phyloP scores from a whole-genome alignment of 1,284 basidiomycete species.

The Waitea zeae region DNA sequence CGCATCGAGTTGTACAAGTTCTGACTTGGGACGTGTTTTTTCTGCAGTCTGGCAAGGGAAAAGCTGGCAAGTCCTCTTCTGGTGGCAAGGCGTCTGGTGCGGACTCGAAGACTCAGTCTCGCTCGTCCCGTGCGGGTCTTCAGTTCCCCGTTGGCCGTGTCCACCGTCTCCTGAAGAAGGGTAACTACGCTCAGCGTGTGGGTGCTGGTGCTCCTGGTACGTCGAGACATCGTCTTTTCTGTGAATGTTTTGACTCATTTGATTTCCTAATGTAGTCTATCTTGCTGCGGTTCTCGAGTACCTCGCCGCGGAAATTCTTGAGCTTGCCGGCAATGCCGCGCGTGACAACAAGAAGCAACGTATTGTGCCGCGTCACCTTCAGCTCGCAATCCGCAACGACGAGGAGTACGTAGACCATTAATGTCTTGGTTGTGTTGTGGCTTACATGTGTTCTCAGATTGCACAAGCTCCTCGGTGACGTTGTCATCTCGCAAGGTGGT shows the following conservation, averaged over 20 bases:
- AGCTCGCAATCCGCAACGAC: conserved; percentile 75
- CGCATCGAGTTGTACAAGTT: too few relatives aligned
- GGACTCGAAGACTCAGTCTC: conserved; percentile 32
- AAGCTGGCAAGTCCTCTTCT: conserved; percentile 16
- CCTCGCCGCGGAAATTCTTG: conserved; percentile 76
- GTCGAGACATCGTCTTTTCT: conserved; percentile 9
- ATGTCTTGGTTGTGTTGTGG: neutral
- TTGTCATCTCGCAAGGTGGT: conserved; percentile 76
- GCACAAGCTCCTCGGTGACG: conserved; percentile 57
- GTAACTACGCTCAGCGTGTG: conserved; percentile 62
- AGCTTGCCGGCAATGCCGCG: conserved; percentile 74
- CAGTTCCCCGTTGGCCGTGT: conserved; percentile 77
- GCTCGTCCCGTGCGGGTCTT: conserved; percentile 64
- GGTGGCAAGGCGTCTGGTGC: conserved; percentile 37
- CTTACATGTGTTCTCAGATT: conserved; percentile 20
- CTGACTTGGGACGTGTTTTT: too few relatives aligned
- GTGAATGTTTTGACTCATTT: conserved; percentile 1
- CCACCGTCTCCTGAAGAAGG: conserved; percentile 69
- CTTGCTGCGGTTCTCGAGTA: conserved; percentile 77
- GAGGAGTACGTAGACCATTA: conserved; percentile 37
- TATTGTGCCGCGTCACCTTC: conserved; percentile 74
- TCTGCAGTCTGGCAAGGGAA: conserved; percentile 1
- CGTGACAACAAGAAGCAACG: conserved; percentile 66
- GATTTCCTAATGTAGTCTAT: conserved; percentile 39
- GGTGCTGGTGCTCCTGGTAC: conserved; percentile 59